Base-by-base conservation (phyloP, 2,329 filamentous ascomycete genomes). In the Sclerotiophoma versabilis region DNA sequence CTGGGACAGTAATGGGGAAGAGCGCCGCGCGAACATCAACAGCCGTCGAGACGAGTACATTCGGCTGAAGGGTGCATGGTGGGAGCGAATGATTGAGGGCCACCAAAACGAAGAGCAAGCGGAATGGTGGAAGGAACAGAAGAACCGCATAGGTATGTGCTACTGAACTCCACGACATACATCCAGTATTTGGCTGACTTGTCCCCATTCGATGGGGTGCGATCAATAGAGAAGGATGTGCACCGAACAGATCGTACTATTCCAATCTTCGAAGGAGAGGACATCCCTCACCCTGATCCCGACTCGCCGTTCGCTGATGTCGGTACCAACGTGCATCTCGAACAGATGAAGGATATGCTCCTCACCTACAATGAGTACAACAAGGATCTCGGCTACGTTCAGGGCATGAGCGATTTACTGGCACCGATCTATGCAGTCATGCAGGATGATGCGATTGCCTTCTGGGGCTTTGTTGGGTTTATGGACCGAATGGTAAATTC, bases 291-390 rank as follows among this genome's bases (percentile, higher is more conserved):
- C 71, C 96, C 95, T 0, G 95, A 99, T 68, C 95, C 95, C 0
- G 91, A 93, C 58, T 98, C 93, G 0, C 93, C 95, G 0, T 99
- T 98, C 75, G 91, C 93, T 11, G 90, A 93, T 37, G 85, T 88
- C 4, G 95, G 95, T 59, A 99, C 95, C 39, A 99, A 99, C 68
- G 93, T 97, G 5, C 95, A 99, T 75, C 84, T 99, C 60, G 95
- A 99, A 76, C 95, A 99, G 79, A 91, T 99, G 86, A 99, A 99
- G 78, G 95, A 99, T 73, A 96, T 99, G 91, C 87, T 99, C 0
- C 83, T 99, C 15, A 98, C 95, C 0, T 99, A 99, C 76, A 98
- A 99, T 73, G 95, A 99, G 77, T 96, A 96, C 77, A 99, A 99
- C 78, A 90, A 87, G 54, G 91, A 95, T 54, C 84, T 99, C 2